These are phyloP conservation scores for Agrocybe chaxingu DNA, from an alignment of 768 basidiomycete species.

Conservation along the genomic window DNA sequence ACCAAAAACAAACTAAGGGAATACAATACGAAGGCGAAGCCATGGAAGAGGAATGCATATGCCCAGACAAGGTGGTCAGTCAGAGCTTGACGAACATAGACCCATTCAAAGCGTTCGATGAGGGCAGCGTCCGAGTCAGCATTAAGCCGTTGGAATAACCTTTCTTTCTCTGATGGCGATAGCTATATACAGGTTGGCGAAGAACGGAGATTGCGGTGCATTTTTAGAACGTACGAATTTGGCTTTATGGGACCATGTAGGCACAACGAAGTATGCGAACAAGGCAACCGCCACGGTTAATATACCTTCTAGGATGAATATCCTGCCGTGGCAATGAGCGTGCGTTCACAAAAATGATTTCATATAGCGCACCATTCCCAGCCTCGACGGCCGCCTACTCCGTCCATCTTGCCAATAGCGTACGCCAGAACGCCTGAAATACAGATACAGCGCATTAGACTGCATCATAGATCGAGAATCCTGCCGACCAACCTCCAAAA, in stretches of 20 bases:
- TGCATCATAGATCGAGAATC: no score
- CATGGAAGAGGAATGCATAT: constrained; percentile 60
- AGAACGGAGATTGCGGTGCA: constrained; percentile 2
- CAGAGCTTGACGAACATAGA: constrained; percentile 52
- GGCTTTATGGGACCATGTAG: constrained; percentile 56
- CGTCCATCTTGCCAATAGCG: constrained; percentile 57
- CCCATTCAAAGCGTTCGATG: constrained; percentile 55
- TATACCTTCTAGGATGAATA: constrained; percentile 56
- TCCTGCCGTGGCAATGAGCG: constrained; percentile 29
- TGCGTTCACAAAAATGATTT: not conserved
- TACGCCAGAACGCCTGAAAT: constrained; percentile 53
- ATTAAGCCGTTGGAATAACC: constrained; percentile 45
- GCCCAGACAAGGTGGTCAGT: constrained; percentile 58
- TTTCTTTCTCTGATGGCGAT: constrained; percentile 46
- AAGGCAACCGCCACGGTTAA: constrained; percentile 47
- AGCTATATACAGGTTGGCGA: constrained; percentile 38
- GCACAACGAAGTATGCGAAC: constrained; percentile 50
- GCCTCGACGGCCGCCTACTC: constrained; percentile 53
- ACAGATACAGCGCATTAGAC: no score
- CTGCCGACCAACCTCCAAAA: constrained; percentile 44
- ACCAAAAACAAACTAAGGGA: constrained; percentile 59
- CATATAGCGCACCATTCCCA: constrained; percentile 49
- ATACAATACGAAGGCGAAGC: constrained; percentile 56
- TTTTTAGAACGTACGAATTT: constrained; percentile 41
- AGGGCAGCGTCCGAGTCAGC: constrained; percentile 53